Evolutionary conservation across 2,329 filamentous ascomycete species (phyloP), one percentile per base, ranked within the genome.

Genomic region (Lomentospora prolificans): DNA sequence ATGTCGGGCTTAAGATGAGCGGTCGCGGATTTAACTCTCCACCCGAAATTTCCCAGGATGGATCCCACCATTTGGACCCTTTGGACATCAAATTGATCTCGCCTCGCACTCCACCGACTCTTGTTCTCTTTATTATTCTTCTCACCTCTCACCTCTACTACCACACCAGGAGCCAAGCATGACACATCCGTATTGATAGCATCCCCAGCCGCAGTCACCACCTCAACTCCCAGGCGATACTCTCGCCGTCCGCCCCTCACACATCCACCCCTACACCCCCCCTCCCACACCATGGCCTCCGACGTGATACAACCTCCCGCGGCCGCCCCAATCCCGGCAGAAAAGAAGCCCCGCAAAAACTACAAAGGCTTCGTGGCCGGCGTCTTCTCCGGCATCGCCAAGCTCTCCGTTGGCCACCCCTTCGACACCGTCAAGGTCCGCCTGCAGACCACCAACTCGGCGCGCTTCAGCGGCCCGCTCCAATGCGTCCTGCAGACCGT

Each of bases 351-450:
- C 24, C 28, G 31, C 50, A 51, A 75, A 62, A 86, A 88, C 67
- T 97, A 96, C 76, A 91, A 89, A 65, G 94, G 92, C n/a, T 99
- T 97, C 67, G 89, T 96, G 27, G 94, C 89, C 1, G 94, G 94
- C n/a, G 84, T 96, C 5, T 96, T 96, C 67, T 95, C 89, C 36
- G 94, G 94, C 24, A 86, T 97, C 65, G 85, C 91, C 57, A 97
- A 97, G 73, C 75, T 96, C 57, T 83, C 81, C 64, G 79, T 86
- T 65, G 82, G 82, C 57, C 82, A 86, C 64, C 82, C 89, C 24
- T 97, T 99, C 73, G 94, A 99, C 71, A 97, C 94, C 0, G 83
- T 99, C 69, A 99, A 99, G 72, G 92, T 97, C 55, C 89, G 94
- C 30, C 77, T 99, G 17, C 94, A 99, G 69, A 97, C 92, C 2